Percentiles rank a stretch among this genome's conserved stretches.
phyloP scores from a whole-genome alignment of 2,329 filamentous ascomycete genomes.

The Phaeomoniella chlamydospora region DNA sequence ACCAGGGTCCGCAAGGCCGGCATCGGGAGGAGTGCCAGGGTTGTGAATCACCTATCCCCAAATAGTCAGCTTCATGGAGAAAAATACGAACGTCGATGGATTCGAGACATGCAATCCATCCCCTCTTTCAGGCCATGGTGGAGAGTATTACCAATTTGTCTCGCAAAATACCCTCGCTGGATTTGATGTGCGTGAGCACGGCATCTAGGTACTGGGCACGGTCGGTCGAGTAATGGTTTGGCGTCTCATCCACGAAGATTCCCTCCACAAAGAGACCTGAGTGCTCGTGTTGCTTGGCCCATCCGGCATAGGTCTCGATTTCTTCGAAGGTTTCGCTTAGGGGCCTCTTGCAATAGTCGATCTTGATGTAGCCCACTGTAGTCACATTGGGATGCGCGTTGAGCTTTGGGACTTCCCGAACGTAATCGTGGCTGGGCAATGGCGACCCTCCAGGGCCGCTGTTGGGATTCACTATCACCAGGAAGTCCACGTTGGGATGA shows the following conservation, averaged over 20 bases:
- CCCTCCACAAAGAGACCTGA: slow-evolving; percentile 26
- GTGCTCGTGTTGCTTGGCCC: slow-evolving; percentile 22
- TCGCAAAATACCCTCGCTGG: too few relatives aligned
- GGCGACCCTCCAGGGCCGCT: slow-evolving; percentile 29
- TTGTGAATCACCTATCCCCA: too few relatives aligned
- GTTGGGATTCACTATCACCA: slow-evolving; percentile 33
- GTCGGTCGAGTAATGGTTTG: too few relatives aligned
- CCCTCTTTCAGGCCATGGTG: too few relatives aligned
- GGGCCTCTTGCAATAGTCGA: slow-evolving; percentile 29
- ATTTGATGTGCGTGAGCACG: too few relatives aligned
- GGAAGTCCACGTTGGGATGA: slow-evolving; percentile 30
- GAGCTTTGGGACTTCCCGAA: slow-evolving; percentile 24
- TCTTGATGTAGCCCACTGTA: slow-evolving; percentile 35
- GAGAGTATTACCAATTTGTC: too few relatives aligned
- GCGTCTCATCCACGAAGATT: slow-evolving; percentile 36
- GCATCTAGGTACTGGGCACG: too few relatives aligned
- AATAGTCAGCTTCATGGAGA: too few relatives aligned
- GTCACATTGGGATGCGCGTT: slow-evolving; percentile 30
- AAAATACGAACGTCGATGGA: too few relatives aligned
- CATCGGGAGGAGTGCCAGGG: too few relatives aligned
- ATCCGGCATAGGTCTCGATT: slow-evolving; percentile 29
- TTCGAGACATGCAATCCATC: too few relatives aligned
- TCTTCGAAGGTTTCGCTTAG: slow-evolving; percentile 26
- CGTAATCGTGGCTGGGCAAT: slow-evolving; percentile 28
- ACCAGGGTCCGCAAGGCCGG: too few relatives aligned